A percentile compares a stretch with the other conserved stretches of the same genome.
These are phyloP conservation scores for Anthracocystis panici-leucophaei DNA, from an alignment of 1,284 basidiomycete genomes.

Conservation along the genomic window DNA sequence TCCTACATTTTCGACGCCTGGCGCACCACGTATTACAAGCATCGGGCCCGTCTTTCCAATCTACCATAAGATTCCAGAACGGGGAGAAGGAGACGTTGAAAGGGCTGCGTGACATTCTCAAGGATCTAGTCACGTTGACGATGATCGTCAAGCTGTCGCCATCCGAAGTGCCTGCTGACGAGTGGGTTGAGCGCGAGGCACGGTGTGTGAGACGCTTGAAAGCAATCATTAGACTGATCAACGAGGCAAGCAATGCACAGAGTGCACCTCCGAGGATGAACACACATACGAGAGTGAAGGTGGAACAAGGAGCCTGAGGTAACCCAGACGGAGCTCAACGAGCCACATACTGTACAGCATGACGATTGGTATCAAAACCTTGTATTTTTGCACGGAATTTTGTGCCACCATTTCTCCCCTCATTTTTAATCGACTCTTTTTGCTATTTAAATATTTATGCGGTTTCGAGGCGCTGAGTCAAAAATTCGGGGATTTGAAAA, in stretches of 20 bases:
- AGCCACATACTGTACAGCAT: too few species aligned
- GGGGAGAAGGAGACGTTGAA: background rate
- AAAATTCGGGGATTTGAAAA: too few species aligned
- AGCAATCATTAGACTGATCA: background rate
- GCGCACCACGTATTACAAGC: background rate
- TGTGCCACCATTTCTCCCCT: too few species aligned
- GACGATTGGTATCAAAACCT: too few species aligned
- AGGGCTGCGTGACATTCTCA: constrained; percentile 11
- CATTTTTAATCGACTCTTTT: too few species aligned
- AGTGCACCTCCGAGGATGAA: too few species aligned
- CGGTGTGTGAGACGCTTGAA: background rate
- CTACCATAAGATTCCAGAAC: background rate
- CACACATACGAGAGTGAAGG: background rate
- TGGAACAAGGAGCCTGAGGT: background rate
- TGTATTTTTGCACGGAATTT: too few species aligned
- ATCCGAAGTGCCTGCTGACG: background rate
- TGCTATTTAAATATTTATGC: too few species aligned
- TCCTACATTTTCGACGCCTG: background rate
- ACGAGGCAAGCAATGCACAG: background rate
- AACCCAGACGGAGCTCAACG: too few species aligned
- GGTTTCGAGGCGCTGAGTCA: too few species aligned
- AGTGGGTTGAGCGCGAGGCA: background rate
- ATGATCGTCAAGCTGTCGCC: constrained; percentile 5
- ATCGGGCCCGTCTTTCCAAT: background rate
- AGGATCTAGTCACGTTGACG: constrained; percentile 9